These are phyloP conservation scores for Xylariaceae sp. DNA, from an alignment of 2,329 filamentous ascomycete species.

Conservation along the genomic window DNA sequence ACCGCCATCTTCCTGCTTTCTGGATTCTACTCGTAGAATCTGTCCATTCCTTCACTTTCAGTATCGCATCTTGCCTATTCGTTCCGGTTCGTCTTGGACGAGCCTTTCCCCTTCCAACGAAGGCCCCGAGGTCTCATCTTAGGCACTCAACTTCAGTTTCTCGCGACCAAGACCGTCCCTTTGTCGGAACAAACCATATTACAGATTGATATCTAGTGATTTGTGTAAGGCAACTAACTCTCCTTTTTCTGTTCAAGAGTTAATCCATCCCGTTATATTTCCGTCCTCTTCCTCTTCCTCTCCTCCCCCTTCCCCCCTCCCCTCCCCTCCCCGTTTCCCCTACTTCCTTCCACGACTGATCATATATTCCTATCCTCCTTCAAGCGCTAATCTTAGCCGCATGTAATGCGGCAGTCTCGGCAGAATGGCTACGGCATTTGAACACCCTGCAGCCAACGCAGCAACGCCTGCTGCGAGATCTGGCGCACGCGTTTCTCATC, in stretches of 20 bases:
- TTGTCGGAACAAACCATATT: not conserved
- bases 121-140: not conserved
- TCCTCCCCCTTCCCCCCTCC: not conserved
- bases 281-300: not conserved
- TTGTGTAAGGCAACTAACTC: not conserved
- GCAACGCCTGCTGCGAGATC: constrained; percentile 4
- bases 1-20: not conserved
- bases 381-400: not conserved
- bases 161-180: not conserved
- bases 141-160: not conserved
- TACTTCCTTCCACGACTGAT: not conserved
- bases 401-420: not conserved
- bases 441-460: constrained; percentile 13
- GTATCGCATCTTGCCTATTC: not conserved
- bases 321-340: not conserved
- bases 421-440: constrained; percentile 14
- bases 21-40: constrained; percentile 3
- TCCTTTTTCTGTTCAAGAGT: not conserved
- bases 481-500: constrained; percentile 6
- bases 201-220: not conserved
- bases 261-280: not conserved
- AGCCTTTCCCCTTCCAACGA: not conserved
- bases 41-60: constrained; percentile 3
- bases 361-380: not conserved
- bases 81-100: not conserved